These are phyloP conservation scores for Phytophthora hybrid DNA, from an alignment of 352 stramenopile species.

Conservation along the genomic window DNA sequence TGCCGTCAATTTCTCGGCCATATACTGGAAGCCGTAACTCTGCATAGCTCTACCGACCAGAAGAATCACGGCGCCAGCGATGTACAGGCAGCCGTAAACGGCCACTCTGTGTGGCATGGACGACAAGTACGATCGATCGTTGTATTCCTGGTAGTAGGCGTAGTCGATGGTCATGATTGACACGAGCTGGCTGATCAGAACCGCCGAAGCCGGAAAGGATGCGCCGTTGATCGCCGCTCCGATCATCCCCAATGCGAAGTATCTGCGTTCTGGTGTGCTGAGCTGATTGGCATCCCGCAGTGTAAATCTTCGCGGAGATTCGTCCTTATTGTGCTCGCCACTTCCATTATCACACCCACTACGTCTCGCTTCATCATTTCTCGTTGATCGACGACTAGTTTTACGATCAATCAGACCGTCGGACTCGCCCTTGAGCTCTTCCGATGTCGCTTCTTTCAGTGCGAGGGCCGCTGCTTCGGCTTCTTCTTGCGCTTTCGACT, in stretches of 20 bases:
- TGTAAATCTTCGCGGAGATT: not conserved
- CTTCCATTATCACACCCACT: not conserved
- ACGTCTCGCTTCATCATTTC: not conserved
- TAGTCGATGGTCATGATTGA: conserved; percentile 42
- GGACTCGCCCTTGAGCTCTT: not conserved
- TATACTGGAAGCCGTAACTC: conserved; percentile 57
- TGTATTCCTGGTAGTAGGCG: conserved; percentile 35
- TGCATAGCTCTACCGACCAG: conserved; percentile 35
- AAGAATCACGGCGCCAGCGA: conserved; percentile 46
- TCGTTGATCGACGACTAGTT: not conserved
- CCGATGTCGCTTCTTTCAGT: not conserved
- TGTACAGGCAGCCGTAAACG: conserved; percentile 47
- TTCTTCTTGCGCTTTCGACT: conserved; percentile 1
- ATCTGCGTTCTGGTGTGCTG: conserved; percentile 29
- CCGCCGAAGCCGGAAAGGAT: conserved; percentile 30
- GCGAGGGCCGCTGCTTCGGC: not conserved
- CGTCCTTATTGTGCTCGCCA: not conserved
- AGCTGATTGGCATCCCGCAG: conserved; percentile 10
- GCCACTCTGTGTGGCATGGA: conserved; percentile 29
- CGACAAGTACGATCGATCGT: conserved; percentile 38
- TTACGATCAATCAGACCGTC: not conserved
- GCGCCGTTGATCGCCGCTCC: conserved; percentile 29
- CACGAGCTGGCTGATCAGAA: conserved; percentile 39
- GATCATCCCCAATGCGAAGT: conserved; percentile 34
- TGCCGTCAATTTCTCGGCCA: conserved; percentile 61